A percentile compares a stretch with the other conserved stretches of the same genome.
Evolutionary conservation across 805 yeast species (phyloP).

Genomic region (Metschnikowia kofuensis): DNA sequence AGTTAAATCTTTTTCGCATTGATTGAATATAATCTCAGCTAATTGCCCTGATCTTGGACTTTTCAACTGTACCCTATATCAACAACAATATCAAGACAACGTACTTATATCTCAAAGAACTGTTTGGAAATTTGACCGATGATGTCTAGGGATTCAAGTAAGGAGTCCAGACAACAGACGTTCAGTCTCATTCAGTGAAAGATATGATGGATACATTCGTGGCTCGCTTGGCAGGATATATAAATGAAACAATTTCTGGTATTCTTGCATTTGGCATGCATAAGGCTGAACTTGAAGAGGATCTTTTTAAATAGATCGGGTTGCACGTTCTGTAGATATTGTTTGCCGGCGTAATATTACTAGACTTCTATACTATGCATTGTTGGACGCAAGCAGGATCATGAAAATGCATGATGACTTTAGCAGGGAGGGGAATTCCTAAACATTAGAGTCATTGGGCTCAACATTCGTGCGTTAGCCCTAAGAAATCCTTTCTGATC

Average conservation of each 20-base stretch:
- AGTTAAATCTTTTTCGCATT: too few species aligned
- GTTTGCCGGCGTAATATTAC: neutral
- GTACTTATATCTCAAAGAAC: neutral
- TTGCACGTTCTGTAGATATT: neutral
- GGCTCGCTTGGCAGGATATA: neutral
- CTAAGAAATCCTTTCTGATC: neutral
- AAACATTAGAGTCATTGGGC: neutral
- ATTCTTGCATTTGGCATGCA: neutral
- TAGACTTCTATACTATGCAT: neutral
- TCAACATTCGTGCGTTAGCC: neutral
- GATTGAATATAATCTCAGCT: too few species aligned
- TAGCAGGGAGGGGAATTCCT: neutral
- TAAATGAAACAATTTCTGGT: neutral
- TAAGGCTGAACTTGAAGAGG: neutral
- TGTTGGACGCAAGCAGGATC: neutral
- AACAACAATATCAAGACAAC: neutral
- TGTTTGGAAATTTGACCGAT: neutral
- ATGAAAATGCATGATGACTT: neutral
- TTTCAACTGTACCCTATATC: too few species aligned
- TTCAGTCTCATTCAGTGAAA: neutral
- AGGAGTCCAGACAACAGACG: neutral
- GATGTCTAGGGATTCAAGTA: neutral
- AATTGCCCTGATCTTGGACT: too few species aligned
- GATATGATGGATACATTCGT: neutral
- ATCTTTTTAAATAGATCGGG: neutral